These are phyloP conservation scores for Pelargonium fulgidum DNA, from an alignment of 441 rosid genomes.

Conservation along the genomic window DNA sequence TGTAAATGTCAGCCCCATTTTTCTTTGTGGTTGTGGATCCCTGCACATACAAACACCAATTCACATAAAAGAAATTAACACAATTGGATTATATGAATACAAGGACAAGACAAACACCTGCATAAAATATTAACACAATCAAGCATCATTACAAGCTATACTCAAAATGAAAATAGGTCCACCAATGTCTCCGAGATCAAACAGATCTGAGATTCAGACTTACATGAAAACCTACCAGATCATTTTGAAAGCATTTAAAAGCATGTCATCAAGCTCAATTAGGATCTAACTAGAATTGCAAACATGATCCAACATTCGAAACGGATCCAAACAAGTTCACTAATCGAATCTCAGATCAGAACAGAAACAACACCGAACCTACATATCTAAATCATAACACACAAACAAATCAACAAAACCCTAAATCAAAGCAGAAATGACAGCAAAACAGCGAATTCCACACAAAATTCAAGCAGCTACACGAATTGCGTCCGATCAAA, in stretches of 20 bases:
- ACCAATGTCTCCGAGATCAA: too few species aligned
- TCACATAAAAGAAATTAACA: background rate
- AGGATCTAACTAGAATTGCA: background rate
- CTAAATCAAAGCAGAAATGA: conserved; percentile 2
- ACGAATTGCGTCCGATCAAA: background rate
- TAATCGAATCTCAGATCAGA: background rate
- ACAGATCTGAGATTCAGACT: background rate
- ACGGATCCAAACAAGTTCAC: background rate
- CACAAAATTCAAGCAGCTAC: background rate
- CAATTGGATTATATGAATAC: background rate
- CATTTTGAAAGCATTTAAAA: background rate
- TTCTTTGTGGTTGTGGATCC: background rate
- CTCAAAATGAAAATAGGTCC: background rate
- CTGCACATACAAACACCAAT: background rate
- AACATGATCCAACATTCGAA: background rate
- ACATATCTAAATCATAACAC: background rate
- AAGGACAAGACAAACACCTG: background rate
- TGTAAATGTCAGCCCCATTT: conserved; percentile 5
- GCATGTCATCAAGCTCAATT: background rate
- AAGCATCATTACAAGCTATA: background rate
- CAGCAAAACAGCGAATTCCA: background rate
- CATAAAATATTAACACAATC: background rate
- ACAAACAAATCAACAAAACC: background rate
- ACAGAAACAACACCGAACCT: background rate
- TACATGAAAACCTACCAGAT: background rate